Base-by-base conservation (phyloP, 2,329 filamentous ascomycete genomes). In the Epichloe uncinata region DNA sequence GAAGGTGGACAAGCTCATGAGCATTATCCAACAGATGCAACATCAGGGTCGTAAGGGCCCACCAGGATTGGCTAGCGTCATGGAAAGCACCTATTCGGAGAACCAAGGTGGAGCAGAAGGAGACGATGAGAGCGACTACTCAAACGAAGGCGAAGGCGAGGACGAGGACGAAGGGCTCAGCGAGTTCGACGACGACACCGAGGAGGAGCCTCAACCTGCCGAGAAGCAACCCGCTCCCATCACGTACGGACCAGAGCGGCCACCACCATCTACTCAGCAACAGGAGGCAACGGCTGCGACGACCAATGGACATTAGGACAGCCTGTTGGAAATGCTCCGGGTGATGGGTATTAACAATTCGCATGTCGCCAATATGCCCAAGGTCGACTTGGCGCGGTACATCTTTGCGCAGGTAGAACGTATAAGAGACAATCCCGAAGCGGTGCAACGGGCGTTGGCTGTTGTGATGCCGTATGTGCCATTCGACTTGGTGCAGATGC, bases 21-120 rank as follows among this genome's bases (percentile, higher is more conserved):
- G 87, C 63, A 86, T 97, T 60, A 95, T 95, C 69, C 86, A 93
- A 54, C 87, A 89, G 60, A 95, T 97, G 88, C 91, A 97, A 67
- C 86, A 87, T 56, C 90, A 96, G 62, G 90, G 91, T 15, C 82
- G 91, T 53, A 88, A 88, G 50, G 78, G 82, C 48, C 75, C 79
- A 3, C 78, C 85, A 52, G 82, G 80, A 51, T 73, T 79, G 69
- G 77, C 72, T 50, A 75, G 72, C 55, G 78, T 77, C 56, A 72
- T 78, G 55, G 82, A 80, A 64, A 78, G 62, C 61, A 73, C 64
- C 66, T 81, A 83, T 56, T 75, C 78, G 33, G 75, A 75, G 57
- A 69, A 70, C 42, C 70, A 71, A 46, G 69, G 69, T 41, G 69
- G 71, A 45, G 59, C 56, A 36, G 77, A 78, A 46, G 76, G 72